phyloP scores from a whole-genome alignment of 306 rosid genomes.

The Trichosanthes truncata region DNA sequence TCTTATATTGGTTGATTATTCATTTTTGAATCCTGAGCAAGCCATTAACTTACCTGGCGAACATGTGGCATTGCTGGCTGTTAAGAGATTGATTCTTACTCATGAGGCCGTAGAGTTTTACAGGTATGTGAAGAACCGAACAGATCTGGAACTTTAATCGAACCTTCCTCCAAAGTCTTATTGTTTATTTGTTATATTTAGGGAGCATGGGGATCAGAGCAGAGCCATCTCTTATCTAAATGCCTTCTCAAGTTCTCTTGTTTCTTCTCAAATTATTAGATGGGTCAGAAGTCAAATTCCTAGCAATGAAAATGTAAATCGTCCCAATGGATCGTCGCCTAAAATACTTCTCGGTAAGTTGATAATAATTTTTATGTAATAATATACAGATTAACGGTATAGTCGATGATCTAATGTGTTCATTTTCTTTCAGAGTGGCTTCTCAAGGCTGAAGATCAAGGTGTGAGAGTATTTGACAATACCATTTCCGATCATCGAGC shows the following conservation, averaged over 20 bases:
- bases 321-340: constrained; percentile 36
- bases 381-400: neutral
- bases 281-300: constrained; percentile 30
- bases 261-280: constrained; percentile 40
- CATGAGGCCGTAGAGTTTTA: constrained; percentile 48
- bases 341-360: constrained; percentile 48
- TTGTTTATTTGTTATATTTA: constrained; percentile 16
- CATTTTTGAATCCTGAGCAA: constrained; percentile 37
- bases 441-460: constrained; percentile 49
- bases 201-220: constrained; percentile 59
- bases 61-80: constrained; percentile 25
- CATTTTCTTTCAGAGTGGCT: constrained; percentile 49
- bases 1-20: constrained; percentile 59
- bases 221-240: constrained; percentile 42
- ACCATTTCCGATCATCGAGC: constrained; percentile 23
- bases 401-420: neutral
- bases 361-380: neutral
- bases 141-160: neutral
- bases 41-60: constrained; percentile 17
- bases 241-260: constrained; percentile 48
- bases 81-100: constrained; percentile 52
- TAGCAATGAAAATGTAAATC: constrained; percentile 32
- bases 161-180: constrained; percentile 8
- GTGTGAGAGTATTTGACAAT: constrained; percentile 53
- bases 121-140: constrained; percentile 30